A percentile compares a stretch with the other conserved stretches of the same genome.
Evolutionary conservation across 805 yeast species (phyloP).

Genomic region (Candida parachauliodes): DNA sequence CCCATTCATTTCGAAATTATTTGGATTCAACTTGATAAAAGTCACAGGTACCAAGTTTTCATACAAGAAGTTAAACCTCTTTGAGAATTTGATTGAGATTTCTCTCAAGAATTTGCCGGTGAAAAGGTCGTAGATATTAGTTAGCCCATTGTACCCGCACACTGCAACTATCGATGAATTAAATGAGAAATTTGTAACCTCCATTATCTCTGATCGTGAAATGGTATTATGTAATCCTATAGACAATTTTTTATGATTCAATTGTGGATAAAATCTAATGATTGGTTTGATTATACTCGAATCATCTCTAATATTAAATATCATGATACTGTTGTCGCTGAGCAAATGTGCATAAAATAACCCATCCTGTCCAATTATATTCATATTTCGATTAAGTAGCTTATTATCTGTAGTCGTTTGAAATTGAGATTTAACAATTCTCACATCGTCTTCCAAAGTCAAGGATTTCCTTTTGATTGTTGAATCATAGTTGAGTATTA

Average conservation of each 20-base stretch:
- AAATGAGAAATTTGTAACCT: constrained; percentile 25
- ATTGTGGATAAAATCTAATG: constrained; percentile 18
- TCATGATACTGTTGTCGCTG: constrained; percentile 37
- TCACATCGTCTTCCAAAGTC: constrained; percentile 14
- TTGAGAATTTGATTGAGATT: constrained; percentile 28
- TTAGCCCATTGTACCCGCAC: constrained; percentile 42
- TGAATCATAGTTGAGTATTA: constrained; percentile 18
- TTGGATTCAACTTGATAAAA: constrained; percentile 23
- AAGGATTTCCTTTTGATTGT: constrained; percentile 10
- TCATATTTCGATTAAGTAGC: constrained; percentile 14
- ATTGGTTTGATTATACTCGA: constrained; percentile 14
- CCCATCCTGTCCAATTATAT: constrained; percentile 40
- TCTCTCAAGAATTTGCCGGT: constrained; percentile 41
- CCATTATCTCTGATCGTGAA: constrained; percentile 8
- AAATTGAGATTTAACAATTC: constrained; percentile 14
- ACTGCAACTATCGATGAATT: constrained; percentile 33
- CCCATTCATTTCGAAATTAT: constrained; percentile 29
- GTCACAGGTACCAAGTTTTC: constrained; percentile 22
- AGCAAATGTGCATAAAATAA: constrained; percentile 35
- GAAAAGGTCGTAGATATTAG: constrained; percentile 38
- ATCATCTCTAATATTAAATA: constrained; percentile 38
- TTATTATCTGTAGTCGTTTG: constrained; percentile 15
- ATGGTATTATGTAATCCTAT: constrained; percentile 9
- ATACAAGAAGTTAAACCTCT: constrained; percentile 19
- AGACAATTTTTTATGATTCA: constrained; percentile 17